Evolutionary conservation across 2,329 filamentous ascomycete species (phyloP).

Genomic region (Lasiodiplodia hormozganensis): DNA sequence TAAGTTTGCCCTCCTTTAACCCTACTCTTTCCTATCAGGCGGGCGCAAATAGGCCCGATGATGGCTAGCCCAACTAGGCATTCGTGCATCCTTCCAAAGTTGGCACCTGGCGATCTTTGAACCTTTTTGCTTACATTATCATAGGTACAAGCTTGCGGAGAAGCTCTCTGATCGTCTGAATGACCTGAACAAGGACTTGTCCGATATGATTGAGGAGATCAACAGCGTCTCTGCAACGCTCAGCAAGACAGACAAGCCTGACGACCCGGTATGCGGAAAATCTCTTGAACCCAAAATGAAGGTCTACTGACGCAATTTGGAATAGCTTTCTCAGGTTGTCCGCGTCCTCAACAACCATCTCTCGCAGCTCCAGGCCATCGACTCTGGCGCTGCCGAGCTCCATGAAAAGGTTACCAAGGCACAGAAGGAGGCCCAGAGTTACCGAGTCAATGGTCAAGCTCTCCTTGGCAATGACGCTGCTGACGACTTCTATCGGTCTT

Average conservation of each 20-base stretch:
- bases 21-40: background rate
- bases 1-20: constrained; percentile 52
- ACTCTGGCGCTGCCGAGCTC: constrained; percentile 79
- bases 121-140: constrained; percentile 36
- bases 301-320: background rate
- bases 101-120: background rate
- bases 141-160: constrained; percentile 85
- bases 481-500: constrained; percentile 91
- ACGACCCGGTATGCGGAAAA: constrained; percentile 40
- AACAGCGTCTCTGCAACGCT: constrained; percentile 90
- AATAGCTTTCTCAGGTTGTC: constrained; percentile 89
- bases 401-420: constrained; percentile 83
- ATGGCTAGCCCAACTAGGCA: background rate
- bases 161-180: constrained; percentile 89
- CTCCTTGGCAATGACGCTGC: constrained; percentile 72
- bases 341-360: constrained; percentile 93
- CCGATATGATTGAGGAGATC: constrained; percentile 98
- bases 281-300: too few species aligned
- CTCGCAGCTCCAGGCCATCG: constrained; percentile 90
- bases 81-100: background rate
- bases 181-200: constrained; percentile 90
- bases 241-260: constrained; percentile 83
- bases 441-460: constrained; percentile 58
- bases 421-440: constrained; percentile 74
- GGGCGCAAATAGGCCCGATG: background rate